Conservation (phyloP, 257 asterid species). For the Avicennia marina region DNA sequence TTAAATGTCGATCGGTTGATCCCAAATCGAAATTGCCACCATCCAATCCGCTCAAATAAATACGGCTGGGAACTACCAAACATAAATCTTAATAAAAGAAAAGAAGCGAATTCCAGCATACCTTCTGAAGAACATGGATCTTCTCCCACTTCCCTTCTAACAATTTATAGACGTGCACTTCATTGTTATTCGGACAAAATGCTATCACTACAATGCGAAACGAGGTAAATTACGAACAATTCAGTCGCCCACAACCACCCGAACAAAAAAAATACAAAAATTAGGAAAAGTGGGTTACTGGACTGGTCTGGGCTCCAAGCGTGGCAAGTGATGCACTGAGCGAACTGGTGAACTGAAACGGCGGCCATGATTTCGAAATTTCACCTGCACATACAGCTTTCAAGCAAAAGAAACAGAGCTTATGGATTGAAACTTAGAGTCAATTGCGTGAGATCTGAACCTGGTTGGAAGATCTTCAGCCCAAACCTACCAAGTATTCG, state of each 20-base stretch:
- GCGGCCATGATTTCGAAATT: conserved; percentile 82
- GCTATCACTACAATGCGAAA: conserved; percentile 65
- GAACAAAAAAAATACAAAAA: neutral
- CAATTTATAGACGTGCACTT: conserved; percentile 75
- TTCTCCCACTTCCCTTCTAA: conserved; percentile 93
- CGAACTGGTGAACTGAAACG: conserved; percentile 78
- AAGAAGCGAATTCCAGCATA: conserved; percentile 12
- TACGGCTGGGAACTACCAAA: neutral
- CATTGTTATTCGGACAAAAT: conserved; percentile 81
- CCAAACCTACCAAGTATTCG: too few relatives aligned
- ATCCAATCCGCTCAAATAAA: neutral
- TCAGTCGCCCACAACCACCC: neutral
- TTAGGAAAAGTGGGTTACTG: conserved; percentile 33
- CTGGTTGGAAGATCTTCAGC: neutral
- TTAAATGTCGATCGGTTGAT: neutral
- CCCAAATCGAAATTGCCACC: neutral
- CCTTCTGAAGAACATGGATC: conserved; percentile 94
- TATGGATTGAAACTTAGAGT: neutral
- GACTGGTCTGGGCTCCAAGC: conserved; percentile 96
- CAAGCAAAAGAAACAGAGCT: neutral
- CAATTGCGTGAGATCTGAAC: conserved; percentile 11
- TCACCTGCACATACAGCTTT: conserved; percentile 2
- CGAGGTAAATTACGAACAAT: conserved; percentile 13
- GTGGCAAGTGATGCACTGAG: conserved; percentile 85
- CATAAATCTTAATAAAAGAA: neutral